These are phyloP conservation scores for Cladophialophora immunda DNA, from an alignment of 2,329 filamentous ascomycete species.

Conservation along the genomic window DNA sequence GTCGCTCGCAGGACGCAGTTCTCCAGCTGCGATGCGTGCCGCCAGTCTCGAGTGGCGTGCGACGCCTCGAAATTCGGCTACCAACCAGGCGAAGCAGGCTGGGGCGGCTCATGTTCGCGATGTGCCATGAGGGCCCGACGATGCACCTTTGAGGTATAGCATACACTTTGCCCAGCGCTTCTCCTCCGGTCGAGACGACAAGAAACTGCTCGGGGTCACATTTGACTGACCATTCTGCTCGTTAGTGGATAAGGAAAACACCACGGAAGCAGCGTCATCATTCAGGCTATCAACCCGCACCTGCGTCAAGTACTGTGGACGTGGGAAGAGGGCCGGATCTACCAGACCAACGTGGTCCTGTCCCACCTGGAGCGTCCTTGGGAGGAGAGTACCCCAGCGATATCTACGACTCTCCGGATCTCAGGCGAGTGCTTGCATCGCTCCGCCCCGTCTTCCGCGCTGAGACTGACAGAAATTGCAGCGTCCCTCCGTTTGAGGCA, in stretches of 20 bases:
- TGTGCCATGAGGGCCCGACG: slow-evolving; percentile 35
- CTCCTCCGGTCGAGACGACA: background rate
- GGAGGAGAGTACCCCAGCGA: too few relatives aligned
- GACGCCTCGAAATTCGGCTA: slow-evolving; percentile 39
- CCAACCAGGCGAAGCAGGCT: slow-evolving; percentile 31
- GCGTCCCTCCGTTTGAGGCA: background rate
- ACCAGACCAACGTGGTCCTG: background rate
- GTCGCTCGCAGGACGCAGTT: too few relatives aligned
- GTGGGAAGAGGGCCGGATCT: background rate
- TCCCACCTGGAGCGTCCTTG: too few relatives aligned
- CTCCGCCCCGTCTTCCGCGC: too few relatives aligned
- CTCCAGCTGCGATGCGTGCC: too few relatives aligned
- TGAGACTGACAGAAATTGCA: too few relatives aligned
- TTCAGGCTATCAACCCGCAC: slow-evolving; percentile 4
- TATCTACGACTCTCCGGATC: too few relatives aligned
- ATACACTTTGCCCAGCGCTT: background rate
- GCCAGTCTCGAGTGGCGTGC: too few relatives aligned
- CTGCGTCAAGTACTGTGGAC: background rate
- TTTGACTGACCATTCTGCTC: background rate
- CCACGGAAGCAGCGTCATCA: slow-evolving; percentile 11
- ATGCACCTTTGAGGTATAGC: slow-evolving; percentile 34
- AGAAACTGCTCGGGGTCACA: background rate
- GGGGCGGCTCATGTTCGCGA: slow-evolving; percentile 37
- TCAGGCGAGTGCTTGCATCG: too few relatives aligned
- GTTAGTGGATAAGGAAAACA: slow-evolving; percentile 25